Conservation (phyloP, 1,139 yeast genomes). For the Diutina rugosa region DNA sequence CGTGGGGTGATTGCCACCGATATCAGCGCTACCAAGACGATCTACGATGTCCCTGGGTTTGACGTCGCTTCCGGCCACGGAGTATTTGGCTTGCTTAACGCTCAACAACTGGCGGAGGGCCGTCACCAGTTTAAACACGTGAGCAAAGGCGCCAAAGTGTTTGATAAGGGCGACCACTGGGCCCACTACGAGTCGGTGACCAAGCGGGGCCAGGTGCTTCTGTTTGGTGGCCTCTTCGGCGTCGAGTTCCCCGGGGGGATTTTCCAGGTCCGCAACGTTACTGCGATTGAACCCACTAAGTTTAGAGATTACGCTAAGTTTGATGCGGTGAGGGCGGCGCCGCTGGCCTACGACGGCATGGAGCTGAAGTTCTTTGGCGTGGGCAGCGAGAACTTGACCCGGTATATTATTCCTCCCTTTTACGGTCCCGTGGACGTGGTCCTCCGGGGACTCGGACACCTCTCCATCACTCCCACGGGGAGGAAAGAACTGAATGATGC, state of each 20-base stretch:
- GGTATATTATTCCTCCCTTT: conserved; percentile 47
- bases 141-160: conserved; percentile 23
- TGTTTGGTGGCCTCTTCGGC: conserved; percentile 52
- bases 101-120: conserved; percentile 7
- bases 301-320: conserved; percentile 20
- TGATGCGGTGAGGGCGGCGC: conserved; percentile 8
- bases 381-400: conserved; percentile 1
- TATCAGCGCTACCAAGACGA: conserved; percentile 14
- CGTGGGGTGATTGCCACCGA: conserved; percentile 27
- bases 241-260: conserved; percentile 28
- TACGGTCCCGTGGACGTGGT: conserved; percentile 57
- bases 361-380: conserved; percentile 15
- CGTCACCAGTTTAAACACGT: conserved; percentile 14
- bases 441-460: conserved; percentile 53
- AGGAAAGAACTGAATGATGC: conserved; percentile 12
- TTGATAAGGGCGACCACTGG: conserved; percentile 20
- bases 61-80: conserved; percentile 6
- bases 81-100: conserved; percentile 14
- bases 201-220: conserved; percentile 31
- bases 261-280: conserved; percentile 26
- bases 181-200: conserved; percentile 22
- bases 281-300: conserved; percentile 15
- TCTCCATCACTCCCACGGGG: conserved; percentile 58
- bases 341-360: conserved; percentile 11
- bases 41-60: conserved; percentile 51